These are phyloP conservation scores for Hymenoscyphus occultus DNA, from an alignment of 2,329 filamentous ascomycete species.

Conservation along the genomic window DNA sequence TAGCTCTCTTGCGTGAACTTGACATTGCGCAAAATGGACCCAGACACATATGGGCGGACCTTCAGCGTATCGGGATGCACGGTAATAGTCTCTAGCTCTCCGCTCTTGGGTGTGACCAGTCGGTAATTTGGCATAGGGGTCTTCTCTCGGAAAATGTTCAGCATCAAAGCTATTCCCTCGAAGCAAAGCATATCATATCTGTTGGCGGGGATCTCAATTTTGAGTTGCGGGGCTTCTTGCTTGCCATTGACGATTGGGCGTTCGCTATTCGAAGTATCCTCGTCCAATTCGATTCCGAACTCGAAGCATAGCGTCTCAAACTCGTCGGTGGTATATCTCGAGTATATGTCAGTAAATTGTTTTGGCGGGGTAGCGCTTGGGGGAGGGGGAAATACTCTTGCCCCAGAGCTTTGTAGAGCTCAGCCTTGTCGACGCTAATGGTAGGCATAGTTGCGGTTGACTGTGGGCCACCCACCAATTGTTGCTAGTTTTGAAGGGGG, in stretches of 20 bases:
- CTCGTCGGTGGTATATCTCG: slow-evolving; percentile 82
- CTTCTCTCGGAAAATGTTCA: slow-evolving; percentile 89
- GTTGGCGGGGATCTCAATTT: slow-evolving; percentile 97
- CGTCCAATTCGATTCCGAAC: slow-evolving; percentile 92
- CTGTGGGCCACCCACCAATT: slow-evolving; percentile 16
- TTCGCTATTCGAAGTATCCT: slow-evolving; percentile 60
- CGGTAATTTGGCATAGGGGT: slow-evolving; percentile 74
- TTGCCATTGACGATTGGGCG: slow-evolving; percentile 72
- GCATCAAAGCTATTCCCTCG: slow-evolving; percentile 91
- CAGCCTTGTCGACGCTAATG: slow-evolving; percentile 93
- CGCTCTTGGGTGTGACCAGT: slow-evolving; percentile 67
- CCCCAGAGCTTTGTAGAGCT: slow-evolving; percentile 88
- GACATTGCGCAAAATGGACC: slow-evolving; percentile 84
- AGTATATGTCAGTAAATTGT: slow-evolving; percentile 31
- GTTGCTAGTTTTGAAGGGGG: slow-evolving; percentile 2
- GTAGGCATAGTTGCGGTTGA: slow-evolving; percentile 73
- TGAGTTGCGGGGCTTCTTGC: slow-evolving; percentile 87
- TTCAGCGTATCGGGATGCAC: slow-evolving; percentile 72
- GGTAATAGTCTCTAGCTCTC: slow-evolving; percentile 75
- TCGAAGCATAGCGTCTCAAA: slow-evolving; percentile 99
- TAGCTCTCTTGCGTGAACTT: slow-evolving; percentile 89
- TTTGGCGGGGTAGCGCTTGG: slow-evolving; percentile 31
- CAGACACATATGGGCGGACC: slow-evolving; percentile 85
- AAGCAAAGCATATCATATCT: slow-evolving; percentile 94
- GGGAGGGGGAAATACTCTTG: slow-evolving; percentile 61